Evolutionary conservation across 140 eudicot species (phyloP).

Genomic region (Ambrosia hybrid): DNA sequence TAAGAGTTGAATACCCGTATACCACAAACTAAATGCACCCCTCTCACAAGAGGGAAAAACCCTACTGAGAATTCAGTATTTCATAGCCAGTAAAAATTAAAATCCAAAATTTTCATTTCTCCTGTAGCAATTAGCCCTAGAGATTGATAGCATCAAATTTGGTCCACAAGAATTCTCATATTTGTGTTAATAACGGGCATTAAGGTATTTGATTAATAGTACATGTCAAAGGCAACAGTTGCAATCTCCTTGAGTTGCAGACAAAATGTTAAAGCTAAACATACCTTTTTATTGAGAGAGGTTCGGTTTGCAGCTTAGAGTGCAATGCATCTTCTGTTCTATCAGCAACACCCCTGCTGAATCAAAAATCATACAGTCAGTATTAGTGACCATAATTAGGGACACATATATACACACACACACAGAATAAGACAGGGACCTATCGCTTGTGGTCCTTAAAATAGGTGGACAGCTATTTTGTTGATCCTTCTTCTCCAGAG

Average conservation of each 20-base stretch:
- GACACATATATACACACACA: background rate
- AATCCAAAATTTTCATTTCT: too few species aligned
- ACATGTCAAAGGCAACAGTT: background rate
- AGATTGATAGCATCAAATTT: slow-evolving; percentile 3
- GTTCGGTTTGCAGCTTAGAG: slow-evolving; percentile 45
- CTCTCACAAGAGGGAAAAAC: too few species aligned
- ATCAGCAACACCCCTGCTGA: slow-evolving; percentile 37
- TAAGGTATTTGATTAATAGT: background rate
- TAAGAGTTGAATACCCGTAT: too few species aligned
- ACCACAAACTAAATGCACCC: too few species aligned
- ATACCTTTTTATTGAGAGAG: slow-evolving; percentile 60
- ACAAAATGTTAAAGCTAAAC: slow-evolving; percentile 22
- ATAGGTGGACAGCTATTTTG: slow-evolving; percentile 51
- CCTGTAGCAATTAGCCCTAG: background rate
- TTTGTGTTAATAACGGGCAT: background rate
- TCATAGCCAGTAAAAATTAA: too few species aligned
- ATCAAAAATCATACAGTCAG: slow-evolving; percentile 9
- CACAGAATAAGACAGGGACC: slow-evolving; percentile 23
- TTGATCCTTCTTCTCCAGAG: slow-evolving; percentile 33
- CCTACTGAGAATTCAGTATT: too few species aligned
- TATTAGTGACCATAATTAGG: background rate
- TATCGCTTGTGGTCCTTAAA: slow-evolving; percentile 27
- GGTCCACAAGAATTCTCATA: background rate
- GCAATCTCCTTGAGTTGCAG: background rate
- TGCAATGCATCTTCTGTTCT: slow-evolving; percentile 26